Percentiles rank a stretch among this genome's conserved stretches.
These are phyloP conservation scores for Allantophomopsis lycopodina DNA, from an alignment of 2,329 filamentous ascomycete genomes.

Conservation along the genomic window DNA sequence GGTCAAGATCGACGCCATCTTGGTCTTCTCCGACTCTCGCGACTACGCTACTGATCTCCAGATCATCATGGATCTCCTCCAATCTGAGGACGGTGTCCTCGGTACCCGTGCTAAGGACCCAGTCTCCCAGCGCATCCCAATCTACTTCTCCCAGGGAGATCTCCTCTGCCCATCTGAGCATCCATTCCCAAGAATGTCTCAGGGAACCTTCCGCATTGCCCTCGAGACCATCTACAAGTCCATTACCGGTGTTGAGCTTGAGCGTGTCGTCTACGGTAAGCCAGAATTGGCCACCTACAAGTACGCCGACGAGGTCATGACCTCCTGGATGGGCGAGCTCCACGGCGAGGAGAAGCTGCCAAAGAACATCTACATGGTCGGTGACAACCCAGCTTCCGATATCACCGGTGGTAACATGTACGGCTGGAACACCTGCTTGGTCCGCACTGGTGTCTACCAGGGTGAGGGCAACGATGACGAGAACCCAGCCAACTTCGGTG, in stretches of 20 bases:
- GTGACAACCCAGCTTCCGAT: conserved; percentile 62
- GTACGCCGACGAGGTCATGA: conserved; percentile 62
- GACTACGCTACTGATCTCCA: conserved; percentile 67
- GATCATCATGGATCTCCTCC: conserved; percentile 61
- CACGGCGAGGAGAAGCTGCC: conserved; percentile 59
- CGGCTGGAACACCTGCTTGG: conserved; percentile 69
- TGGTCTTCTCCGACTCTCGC: conserved; percentile 61
- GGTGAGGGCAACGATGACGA: conserved; percentile 63
- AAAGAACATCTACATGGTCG: conserved; percentile 63
- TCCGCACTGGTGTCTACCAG: conserved; percentile 68
- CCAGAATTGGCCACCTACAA: conserved; percentile 65
- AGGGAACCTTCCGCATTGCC: conserved; percentile 62
- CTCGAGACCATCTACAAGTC: conserved; percentile 63
- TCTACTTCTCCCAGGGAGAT: conserved; percentile 60
- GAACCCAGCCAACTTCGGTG: conserved; percentile 66
- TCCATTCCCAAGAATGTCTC: conserved; percentile 55
- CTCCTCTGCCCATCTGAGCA: conserved; percentile 51
- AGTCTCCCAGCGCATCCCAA: conserved; percentile 51
- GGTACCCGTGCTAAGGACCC: conserved; percentile 53
- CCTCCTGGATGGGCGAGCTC: conserved; percentile 62
- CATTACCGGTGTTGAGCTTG: conserved; percentile 54
- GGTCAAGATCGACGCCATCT: conserved; percentile 58
- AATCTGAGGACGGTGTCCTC: conserved; percentile 52
- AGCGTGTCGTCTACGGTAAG: conserved; percentile 67
- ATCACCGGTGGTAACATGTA: conserved; percentile 71